These are phyloP conservation scores for Cercospora sesami DNA, from an alignment of 2,329 filamentous ascomycete genomes.

Conservation along the genomic window DNA sequence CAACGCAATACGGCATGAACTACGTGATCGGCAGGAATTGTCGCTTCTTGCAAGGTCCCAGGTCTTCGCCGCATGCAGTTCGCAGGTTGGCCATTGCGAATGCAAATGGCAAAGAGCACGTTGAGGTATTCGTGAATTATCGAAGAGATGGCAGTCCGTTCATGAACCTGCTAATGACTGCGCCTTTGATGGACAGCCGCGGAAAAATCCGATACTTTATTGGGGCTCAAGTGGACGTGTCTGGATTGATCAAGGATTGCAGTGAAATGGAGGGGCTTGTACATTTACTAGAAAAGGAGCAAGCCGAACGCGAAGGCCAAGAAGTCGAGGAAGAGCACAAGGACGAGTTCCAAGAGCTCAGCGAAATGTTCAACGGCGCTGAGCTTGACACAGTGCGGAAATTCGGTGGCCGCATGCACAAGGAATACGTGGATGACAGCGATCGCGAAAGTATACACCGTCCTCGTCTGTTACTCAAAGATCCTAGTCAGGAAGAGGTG, in stretches of 20 bases:
- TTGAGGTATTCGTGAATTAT: conserved; percentile 72
- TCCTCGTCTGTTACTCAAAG: conserved; percentile 52
- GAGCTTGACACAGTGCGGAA: conserved; percentile 66
- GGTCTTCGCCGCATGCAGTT: conserved; percentile 65
- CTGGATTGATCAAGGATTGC: conserved; percentile 65
- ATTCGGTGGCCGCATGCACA: conserved; percentile 65
- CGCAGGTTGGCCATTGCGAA: conserved; percentile 63
- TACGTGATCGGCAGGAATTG: conserved; percentile 76
- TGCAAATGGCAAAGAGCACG: conserved; percentile 65
- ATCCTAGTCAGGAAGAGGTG: conserved; percentile 43
- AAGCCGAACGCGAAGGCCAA: conserved; percentile 38
- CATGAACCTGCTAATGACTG: conserved; percentile 74
- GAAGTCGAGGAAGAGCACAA: conserved; percentile 46
- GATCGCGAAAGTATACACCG: conserved; percentile 44
- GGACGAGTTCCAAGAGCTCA: conserved; percentile 65
- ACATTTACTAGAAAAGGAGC: conserved; percentile 35
- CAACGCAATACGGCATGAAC: conserved; percentile 71
- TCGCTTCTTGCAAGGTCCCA: conserved; percentile 74
- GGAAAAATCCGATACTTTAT: conserved; percentile 69
- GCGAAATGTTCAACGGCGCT: conserved; percentile 67
- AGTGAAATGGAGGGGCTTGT: conserved; percentile 64
- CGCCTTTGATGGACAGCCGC: conserved; percentile 67
- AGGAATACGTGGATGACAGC: conserved; percentile 52
- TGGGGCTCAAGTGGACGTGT: conserved; percentile 71
- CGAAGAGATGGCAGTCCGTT: conserved; percentile 74